phyloP scores from a whole-genome alignment of 352 stramenopile genomes.

The Phytophthora pinifolia region DNA sequence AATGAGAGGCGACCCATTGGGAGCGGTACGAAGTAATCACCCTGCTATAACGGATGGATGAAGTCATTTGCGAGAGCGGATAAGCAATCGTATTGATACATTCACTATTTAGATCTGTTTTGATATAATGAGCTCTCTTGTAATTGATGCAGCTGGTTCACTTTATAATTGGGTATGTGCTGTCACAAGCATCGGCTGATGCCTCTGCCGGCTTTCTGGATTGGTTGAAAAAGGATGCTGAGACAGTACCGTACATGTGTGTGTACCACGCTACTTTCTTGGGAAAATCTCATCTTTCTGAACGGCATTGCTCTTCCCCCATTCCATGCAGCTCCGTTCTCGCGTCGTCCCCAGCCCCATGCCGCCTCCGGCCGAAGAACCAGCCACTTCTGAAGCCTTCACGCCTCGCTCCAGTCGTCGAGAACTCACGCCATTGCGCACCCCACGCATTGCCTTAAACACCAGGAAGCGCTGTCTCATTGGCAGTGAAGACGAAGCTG shows the following conservation, averaged over 20 bases:
- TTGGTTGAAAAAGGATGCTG: not conserved
- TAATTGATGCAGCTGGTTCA: not conserved
- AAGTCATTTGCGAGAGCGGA: no score
- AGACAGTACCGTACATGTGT: slow-evolving; percentile 4
- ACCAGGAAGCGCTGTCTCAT: slow-evolving; percentile 23
- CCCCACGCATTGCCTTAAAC: not conserved
- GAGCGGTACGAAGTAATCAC: not conserved
- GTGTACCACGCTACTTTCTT: slow-evolving; percentile 6
- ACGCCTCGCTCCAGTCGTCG: slow-evolving; percentile 6
- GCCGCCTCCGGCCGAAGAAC: not conserved
- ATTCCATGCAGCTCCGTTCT: slow-evolving; percentile 22
- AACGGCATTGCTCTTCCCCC: not conserved
- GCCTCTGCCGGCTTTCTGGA: slow-evolving; percentile 10
- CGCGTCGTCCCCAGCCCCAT: slow-evolving; percentile 1
- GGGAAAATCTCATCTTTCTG: slow-evolving; percentile 8
- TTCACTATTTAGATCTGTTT: no score
- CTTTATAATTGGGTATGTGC: no score
- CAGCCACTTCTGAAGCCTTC: not conserved
- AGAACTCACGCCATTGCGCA: slow-evolving; percentile 10
- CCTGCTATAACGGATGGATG: not conserved
- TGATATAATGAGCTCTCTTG: no score
- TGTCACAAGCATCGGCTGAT: not conserved
- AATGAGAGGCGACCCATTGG: slow-evolving; percentile 15
- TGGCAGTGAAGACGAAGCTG: slow-evolving; percentile 8
- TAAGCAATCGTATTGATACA: no score